Evolutionary conservation across 208 protist genomes (phyloP), one percentile per base, ranked within the genome.

Genomic region (Novymonas esmeraldas): DNA sequence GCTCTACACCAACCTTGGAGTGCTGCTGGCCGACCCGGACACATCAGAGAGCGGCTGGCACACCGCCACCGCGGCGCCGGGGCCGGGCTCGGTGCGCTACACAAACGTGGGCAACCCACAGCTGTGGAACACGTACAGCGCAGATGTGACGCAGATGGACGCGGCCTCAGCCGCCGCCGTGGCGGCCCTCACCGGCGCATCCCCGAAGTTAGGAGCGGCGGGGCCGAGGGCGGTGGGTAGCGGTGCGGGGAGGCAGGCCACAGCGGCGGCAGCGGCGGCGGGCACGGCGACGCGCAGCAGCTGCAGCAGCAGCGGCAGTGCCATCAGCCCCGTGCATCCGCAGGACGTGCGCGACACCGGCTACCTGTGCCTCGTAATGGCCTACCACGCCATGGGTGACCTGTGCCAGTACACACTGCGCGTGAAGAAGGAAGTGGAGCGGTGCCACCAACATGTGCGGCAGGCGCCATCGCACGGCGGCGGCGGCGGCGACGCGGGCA

Each of bases 281-380:
- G 7, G 46, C 44, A 54, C n/a, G 45, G n/a, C 45, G 24, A 56
- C 31, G 11, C 50, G 63, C 20, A 64, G 50, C 38, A 81, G 49
- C 59, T 67, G 65, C 62, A 71, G 61, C 31, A 33, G 61, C 41
- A 45, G 44, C 28, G 34, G 39, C 59, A n/a, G n/a, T n/a, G n/a
- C n/a, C n/a, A n/a, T n/a, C n/a, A n/a, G n/a, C n/a, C n/a, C n/a
- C n/a, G n/a, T n/a, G n/a, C n/a, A n/a, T n/a, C 46, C 36, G 29
- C 51, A 55, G 26, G 34, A 73, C 39, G 33, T 42, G 7, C 54
- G 76, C 33, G 48, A 75, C 60, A 82, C 63, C 31, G 77, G 90
- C 0, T 94, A 92, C 52, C 60, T 95, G 29, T 92, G 85, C 45
- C 78, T 95, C 34, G 85, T 95, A 4, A 89, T 94, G 81, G 83